Evolutionary conservation across 2,329 filamentous ascomycete genomes (phyloP).

Genomic region (Colletotrichum euphorbiae): DNA sequence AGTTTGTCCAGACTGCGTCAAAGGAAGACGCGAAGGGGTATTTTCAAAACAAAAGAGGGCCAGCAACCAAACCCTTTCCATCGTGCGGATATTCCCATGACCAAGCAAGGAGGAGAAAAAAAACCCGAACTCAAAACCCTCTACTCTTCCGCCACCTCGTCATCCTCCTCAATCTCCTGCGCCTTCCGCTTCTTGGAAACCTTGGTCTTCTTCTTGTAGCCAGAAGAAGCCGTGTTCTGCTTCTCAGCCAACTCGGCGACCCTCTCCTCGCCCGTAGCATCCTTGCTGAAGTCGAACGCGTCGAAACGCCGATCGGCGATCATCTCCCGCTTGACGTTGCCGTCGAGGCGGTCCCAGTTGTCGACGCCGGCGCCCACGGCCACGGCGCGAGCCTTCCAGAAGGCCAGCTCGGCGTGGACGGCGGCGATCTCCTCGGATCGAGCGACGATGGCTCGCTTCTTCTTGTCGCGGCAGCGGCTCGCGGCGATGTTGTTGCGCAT

Average conservation of each 20-base stretch:
- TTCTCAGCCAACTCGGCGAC: not conserved
- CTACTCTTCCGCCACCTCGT: too few species aligned
- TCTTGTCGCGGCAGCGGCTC: constrained; percentile 48
- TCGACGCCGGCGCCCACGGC: constrained; percentile 42
- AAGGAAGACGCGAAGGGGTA: not conserved
- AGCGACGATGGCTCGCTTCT: constrained; percentile 27
- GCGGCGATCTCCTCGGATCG: constrained; percentile 46
- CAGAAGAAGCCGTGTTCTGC: not conserved
- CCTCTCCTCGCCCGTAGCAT: not conserved
- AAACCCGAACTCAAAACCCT: not conserved
- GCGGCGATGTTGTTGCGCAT: constrained; percentile 54
- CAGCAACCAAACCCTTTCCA: not conserved
- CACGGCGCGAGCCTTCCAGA: constrained; percentile 41
- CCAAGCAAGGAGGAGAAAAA: too few species aligned
- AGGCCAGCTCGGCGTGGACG: constrained; percentile 43
- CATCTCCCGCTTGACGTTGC: constrained; percentile 41
- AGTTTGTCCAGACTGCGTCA: too few species aligned
- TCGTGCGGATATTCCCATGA: too few species aligned
- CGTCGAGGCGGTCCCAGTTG: constrained; percentile 43
- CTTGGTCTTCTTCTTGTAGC: not conserved
- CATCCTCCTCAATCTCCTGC: not conserved
- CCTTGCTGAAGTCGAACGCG: constrained; percentile 33
- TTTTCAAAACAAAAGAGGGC: not conserved
- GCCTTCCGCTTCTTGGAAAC: not conserved
- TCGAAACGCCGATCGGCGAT: constrained; percentile 39